phyloP scores from a whole-genome alignment of 2,329 filamentous ascomycete species.

The Furcasterigmium sp. region DNA sequence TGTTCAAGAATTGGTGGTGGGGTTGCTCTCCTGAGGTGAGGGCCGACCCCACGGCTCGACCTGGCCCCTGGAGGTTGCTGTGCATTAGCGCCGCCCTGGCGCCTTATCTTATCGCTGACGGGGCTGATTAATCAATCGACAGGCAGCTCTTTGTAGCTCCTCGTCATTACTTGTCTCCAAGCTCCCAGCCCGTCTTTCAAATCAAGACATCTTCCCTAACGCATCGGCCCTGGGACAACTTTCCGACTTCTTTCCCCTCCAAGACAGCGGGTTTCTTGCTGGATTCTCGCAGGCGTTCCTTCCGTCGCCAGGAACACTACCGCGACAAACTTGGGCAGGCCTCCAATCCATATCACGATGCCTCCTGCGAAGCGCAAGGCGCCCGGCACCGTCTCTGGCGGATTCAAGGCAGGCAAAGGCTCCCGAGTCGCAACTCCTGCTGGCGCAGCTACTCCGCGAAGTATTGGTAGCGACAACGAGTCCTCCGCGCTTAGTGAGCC shows the following conservation, averaged over 20 bases:
- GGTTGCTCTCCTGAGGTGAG: no score
- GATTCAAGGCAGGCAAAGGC: constrained; percentile 49
- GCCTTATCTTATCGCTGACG: background rate
- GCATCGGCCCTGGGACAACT: no score
- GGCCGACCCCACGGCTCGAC: background rate
- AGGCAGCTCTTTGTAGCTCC: no score
- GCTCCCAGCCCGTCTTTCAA: no score
- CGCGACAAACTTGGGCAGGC: no score
- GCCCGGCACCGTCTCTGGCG: constrained; percentile 36
- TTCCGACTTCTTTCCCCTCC: no score
- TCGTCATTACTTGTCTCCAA: no score
- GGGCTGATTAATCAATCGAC: background rate
- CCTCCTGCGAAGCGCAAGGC: constrained; percentile 65
- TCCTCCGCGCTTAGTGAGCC: constrained; percentile 28
- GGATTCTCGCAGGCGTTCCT: no score
- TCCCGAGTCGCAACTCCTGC: constrained; percentile 53
- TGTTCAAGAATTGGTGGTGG: background rate
- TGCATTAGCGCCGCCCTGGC: background rate
- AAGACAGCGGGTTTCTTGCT: no score
- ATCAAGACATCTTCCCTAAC: no score
- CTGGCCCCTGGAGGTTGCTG: background rate
- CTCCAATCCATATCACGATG: constrained; percentile 50
- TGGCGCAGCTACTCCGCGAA: constrained; percentile 54
- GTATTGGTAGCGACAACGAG: constrained; percentile 50
- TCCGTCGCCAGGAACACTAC: no score